Evolutionary conservation across 345 rosid genomes (phyloP).

Genomic region (Odontarrhena argentea): DNA sequence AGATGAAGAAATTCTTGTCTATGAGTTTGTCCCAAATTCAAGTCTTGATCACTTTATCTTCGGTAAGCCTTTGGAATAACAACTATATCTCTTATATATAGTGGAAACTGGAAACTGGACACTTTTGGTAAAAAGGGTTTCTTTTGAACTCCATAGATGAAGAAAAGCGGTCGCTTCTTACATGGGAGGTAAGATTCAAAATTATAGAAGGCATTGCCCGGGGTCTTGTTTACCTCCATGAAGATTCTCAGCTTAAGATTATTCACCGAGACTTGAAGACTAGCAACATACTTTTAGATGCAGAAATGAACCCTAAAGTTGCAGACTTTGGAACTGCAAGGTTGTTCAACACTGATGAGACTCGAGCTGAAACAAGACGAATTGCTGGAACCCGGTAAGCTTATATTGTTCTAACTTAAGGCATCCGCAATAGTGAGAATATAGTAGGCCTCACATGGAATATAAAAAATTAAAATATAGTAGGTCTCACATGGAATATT

Average conservation of each 20-base stretch:
- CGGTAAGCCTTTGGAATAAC: constrained; percentile 26
- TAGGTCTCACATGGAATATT: too few species aligned
- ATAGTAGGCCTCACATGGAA: too few species aligned
- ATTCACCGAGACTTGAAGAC: constrained; percentile 38
- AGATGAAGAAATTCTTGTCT: constrained; percentile 46
- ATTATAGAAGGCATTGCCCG: constrained; percentile 41
- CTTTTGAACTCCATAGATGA: constrained; percentile 16
- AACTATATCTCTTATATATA: too few species aligned
- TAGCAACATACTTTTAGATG: constrained; percentile 36
- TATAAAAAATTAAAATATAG: too few species aligned
- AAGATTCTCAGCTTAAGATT: constrained; percentile 33
- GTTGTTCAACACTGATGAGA: constrained; percentile 22
- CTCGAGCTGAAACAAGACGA: constrained; percentile 33
- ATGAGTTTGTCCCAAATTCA: constrained; percentile 49
- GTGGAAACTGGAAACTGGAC: too few species aligned
- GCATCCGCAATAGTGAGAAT: too few species aligned
- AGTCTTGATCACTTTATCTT: constrained; percentile 50
- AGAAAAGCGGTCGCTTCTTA: constrained; percentile 14
- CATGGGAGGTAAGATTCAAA: constrained; percentile 29
- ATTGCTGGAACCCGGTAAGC: constrained; percentile 47
- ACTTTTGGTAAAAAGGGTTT: background rate
- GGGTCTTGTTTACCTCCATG: constrained; percentile 38
- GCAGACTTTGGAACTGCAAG: constrained; percentile 44
- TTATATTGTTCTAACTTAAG: too few species aligned
- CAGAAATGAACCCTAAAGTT: constrained; percentile 35